phyloP scores from a whole-genome alignment of 768 basidiomycete genomes.

The Boletus huronensis region DNA sequence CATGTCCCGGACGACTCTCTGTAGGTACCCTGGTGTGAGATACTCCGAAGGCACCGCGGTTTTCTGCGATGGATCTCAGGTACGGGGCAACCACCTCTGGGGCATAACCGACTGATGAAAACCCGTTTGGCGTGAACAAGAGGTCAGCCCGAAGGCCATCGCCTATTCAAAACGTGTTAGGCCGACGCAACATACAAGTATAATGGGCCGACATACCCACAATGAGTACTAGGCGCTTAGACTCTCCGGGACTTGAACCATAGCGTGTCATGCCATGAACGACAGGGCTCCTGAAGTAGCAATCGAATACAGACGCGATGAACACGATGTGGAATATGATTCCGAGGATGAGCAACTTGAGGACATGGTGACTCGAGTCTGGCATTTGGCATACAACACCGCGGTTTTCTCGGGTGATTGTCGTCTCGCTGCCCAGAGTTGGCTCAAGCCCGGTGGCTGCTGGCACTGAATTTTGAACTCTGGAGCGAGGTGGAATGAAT shows the following conservation, averaged over 20 bases:
- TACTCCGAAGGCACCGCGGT: constrained; percentile 74
- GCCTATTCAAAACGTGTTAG: constrained; percentile 39
- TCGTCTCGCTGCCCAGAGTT: too few relatives aligned
- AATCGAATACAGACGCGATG: constrained; percentile 75
- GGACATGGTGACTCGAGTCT: constrained; percentile 18
- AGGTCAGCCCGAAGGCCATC: constrained; percentile 85
- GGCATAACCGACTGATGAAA: constrained; percentile 46
- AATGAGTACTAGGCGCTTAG: constrained; percentile 76
- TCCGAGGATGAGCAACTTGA: constrained; percentile 56
- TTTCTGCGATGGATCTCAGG: constrained; percentile 61
- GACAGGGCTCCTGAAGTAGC: constrained; percentile 83
- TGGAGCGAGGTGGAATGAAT: background rate
- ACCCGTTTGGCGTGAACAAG: constrained; percentile 61
- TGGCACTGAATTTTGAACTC: background rate
- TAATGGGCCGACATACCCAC: constrained; percentile 51
- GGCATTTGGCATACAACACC: constrained; percentile 11
- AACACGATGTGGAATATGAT: constrained; percentile 73
- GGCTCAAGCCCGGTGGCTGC: background rate
- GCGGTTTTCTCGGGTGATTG: background rate
- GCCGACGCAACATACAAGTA: background rate
- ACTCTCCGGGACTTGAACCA: constrained; percentile 42
- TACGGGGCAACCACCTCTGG: constrained; percentile 70
- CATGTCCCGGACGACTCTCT: constrained; percentile 84
- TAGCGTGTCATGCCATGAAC: constrained; percentile 72
- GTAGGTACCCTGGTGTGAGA: constrained; percentile 87